Percentiles rank a stretch among this genome's conserved stretches.
These are phyloP conservation scores for Colletotrichum musicola DNA, from an alignment of 2,329 filamentous ascomycete species.

Conservation along the genomic window DNA sequence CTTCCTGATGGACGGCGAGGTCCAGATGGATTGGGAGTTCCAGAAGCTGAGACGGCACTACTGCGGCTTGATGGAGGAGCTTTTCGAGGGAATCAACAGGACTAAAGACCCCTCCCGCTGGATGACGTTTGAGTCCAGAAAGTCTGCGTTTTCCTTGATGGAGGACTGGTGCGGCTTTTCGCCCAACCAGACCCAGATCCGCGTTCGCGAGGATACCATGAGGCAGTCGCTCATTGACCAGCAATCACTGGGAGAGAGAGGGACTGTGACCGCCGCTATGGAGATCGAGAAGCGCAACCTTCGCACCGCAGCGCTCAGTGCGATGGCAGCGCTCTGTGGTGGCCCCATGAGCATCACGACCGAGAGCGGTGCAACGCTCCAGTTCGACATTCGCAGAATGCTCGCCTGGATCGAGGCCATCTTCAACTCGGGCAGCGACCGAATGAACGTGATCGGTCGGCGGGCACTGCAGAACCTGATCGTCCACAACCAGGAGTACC, in stretches of 20 bases:
- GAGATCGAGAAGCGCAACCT: conserved; percentile 97
- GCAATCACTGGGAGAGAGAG: conserved; percentile 80
- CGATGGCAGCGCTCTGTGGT: conserved; percentile 94
- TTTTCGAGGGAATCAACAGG: conserved; percentile 91
- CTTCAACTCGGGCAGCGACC: conserved; percentile 91
- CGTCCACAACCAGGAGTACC: conserved; percentile 87
- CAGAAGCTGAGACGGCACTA: conserved; percentile 93
- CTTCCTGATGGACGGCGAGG: conserved; percentile 93
- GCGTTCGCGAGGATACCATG: conserved; percentile 87
- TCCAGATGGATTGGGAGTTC: conserved; percentile 95
- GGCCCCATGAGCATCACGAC: conserved; percentile 88
- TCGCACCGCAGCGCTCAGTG: conserved; percentile 88
- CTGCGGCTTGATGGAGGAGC: conserved; percentile 90
- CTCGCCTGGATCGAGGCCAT: conserved; percentile 96
- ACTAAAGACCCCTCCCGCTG: conserved; percentile 88
- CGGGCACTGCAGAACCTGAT: conserved; percentile 91
- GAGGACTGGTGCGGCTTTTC: conserved; percentile 99
- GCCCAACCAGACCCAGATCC: conserved; percentile 86
- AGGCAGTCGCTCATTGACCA: conserved; percentile 85
- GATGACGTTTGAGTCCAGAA: conserved; percentile 97
- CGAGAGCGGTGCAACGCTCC: conserved; percentile 86
- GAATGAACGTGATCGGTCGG: conserved; percentile 90
- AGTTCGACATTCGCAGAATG: conserved; percentile 94
- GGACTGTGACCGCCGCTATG: conserved; percentile 87
- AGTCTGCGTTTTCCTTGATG: conserved; percentile 96